Percentiles rank a stretch among this genome's conserved stretches.
phyloP scores from a whole-genome alignment of 2,329 filamentous ascomycete genomes.

The Aureobasidium sp. region DNA sequence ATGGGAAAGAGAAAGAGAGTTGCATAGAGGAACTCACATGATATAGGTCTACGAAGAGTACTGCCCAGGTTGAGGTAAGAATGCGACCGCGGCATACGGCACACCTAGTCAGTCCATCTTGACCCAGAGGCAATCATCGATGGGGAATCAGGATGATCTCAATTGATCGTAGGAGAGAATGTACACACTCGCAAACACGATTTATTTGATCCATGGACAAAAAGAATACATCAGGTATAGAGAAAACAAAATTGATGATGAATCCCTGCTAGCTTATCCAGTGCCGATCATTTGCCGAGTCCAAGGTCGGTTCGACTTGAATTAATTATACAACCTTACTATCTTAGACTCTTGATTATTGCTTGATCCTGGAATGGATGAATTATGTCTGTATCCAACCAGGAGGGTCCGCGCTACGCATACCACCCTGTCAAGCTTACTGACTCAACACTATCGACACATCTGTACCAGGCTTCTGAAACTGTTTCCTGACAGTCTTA shows the following conservation, averaged over 20 bases:
- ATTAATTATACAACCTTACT: neutral
- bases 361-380: neutral
- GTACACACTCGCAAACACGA: neutral
- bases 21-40: neutral
- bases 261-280: neutral
- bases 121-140: neutral
- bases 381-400: neutral
- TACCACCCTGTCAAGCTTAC: neutral
- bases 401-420: too few species aligned
- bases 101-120: neutral
- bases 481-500: too few species aligned
- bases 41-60: neutral
- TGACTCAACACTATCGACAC: neutral
- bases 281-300: neutral
- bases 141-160: neutral
- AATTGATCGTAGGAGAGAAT: neutral
- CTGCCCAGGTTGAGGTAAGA: neutral
- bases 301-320: neutral
- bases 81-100: neutral
- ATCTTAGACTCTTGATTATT: neutral
- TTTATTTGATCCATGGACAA: neutral
- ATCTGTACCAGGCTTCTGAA: too few species aligned
- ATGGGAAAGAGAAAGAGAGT: neutral
- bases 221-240: neutral
- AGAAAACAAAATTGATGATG: neutral